Base-by-base conservation (phyloP, 768 basidiomycete genomes). In the Leucocoprinus leucothites region DNA sequence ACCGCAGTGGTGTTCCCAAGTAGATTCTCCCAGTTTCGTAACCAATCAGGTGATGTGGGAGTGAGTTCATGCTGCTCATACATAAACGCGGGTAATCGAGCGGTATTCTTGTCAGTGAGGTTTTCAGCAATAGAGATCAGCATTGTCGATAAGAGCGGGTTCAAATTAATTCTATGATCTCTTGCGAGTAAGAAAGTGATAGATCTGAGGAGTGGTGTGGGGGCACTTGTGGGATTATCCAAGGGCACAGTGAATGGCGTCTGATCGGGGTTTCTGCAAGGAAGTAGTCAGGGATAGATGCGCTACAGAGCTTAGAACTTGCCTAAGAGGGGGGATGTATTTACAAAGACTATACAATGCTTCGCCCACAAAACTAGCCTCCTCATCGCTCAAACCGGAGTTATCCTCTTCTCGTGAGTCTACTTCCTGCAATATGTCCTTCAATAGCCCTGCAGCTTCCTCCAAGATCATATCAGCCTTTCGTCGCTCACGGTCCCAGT, bases 381-480 rank as follows among this genome's bases (percentile, higher is more conserved):
- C 89, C 60, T 89, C 86, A 56, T 87, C 84, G 50, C 87, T 86
- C 61, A 87, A 60, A 1, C 63, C 56, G 0, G 66, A 61, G 34
- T 63, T 63, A 14, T 78, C 78, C 35, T 90, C 87, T 9, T 84
- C 85, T 53, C 81, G 74, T 19, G 81, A 78, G 58, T 90, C 87
- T 46, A 86, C 75, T 59, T 89, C 87, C 60, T 87, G 85, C 13
- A 89, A 76, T 3, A 89, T 77, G 58, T 91, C 90, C 64, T 83
- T 86, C 57, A 88, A 61, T 5, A 87, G 78, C 0, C 84, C 82
- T 1, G 87, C 82, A 4, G 81, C 81, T 67, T 92, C 90, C 43
- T 84, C 81, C 54, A 92, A 62, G 43, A 91, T 76, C 49, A 73
- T 77, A 58, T 86, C 85, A 19, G 22, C 54, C 3, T 45, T 28